Base-by-base conservation (phyloP, 257 asterid genomes). In the Primulina tabacum region DNA sequence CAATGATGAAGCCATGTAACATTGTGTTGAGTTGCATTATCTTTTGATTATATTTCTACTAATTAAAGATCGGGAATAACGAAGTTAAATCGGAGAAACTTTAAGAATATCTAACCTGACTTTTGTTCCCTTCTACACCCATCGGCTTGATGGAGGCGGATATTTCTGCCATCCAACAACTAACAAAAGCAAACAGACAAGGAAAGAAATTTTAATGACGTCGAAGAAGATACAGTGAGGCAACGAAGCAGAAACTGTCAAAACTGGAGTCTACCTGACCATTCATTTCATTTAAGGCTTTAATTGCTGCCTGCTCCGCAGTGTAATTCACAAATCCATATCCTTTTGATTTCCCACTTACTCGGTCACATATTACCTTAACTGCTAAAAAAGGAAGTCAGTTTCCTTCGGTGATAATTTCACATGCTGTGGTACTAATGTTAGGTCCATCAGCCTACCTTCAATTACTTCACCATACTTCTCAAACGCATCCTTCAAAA, bases 271-370 rank as follows among this genome's bases (percentile, higher is more conserved):
- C 61, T 80, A 91, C 96, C 85, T 67, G 88, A 43, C 90, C 91
- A 53, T 86, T 71, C 95, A 92, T 83, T 82, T 87, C 92, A 76
- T 77, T 73, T 58, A 88, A 68, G 75, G 98, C 98, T 62, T 83
- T 79, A 80, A 63, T 72, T 32, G 96, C 92, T 8, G 85, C 86
- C 29, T 57, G 63, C 65, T 82, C 86, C 10, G 79, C 68, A 4
- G 88, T 62, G 75, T 76, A 89, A 60, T 77, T 75, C 60, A 89
- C 92, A 73, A 92, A 89, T 69, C 94, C 98, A 24, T 82, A 92
- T 64, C 96, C 98, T 78, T 84, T 88, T 18, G 95, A 89, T 76
- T 78, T 86, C 58, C 96, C 90, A 69, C 90, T 88, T 28, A 28
- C 78, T 35, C 84, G 92, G 64, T 88, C 81, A 73, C 95, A 92